These are phyloP conservation scores for Talaromyces albobiverticillius DNA, from an alignment of 2,329 filamentous ascomycete genomes.

Conservation along the genomic window DNA sequence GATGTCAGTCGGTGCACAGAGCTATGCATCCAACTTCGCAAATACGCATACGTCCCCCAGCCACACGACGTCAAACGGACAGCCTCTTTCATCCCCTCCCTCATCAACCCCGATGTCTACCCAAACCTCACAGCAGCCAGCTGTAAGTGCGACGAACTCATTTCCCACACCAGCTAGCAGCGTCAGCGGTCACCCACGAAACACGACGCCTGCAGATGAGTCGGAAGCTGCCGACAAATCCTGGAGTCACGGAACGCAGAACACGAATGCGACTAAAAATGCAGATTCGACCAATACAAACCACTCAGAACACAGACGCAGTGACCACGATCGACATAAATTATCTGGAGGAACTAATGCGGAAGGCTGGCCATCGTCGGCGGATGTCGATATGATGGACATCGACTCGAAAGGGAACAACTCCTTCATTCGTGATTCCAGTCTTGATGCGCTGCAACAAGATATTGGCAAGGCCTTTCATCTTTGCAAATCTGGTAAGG, in stretches of 20 bases:
- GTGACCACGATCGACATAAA: slow-evolving; percentile 33
- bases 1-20: slow-evolving; percentile 50
- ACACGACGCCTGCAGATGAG: slow-evolving; percentile 32
- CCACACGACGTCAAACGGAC: slow-evolving; percentile 41
- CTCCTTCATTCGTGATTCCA: slow-evolving; percentile 26
- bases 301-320: slow-evolving; percentile 29
- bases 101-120: slow-evolving; percentile 43
- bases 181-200: slow-evolving; percentile 34
- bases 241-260: slow-evolving; percentile 18
- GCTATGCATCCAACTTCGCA: slow-evolving; percentile 46
- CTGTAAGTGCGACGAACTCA: slow-evolving; percentile 38
- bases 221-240: slow-evolving; percentile 33
- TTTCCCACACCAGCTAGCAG: slow-evolving; percentile 48
- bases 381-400: slow-evolving; percentile 38
- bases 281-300: slow-evolving; percentile 20
- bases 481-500: slow-evolving; percentile 51
- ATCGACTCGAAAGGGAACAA: slow-evolving; percentile 30
- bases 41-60: slow-evolving; percentile 45
- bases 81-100: slow-evolving; percentile 39
- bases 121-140: slow-evolving; percentile 40
- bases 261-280: slow-evolving; percentile 7
- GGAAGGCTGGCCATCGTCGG: slow-evolving; percentile 16
- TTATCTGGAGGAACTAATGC: slow-evolving; percentile 19
- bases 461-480: slow-evolving; percentile 47
- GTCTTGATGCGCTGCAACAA: slow-evolving; percentile 43